Base-by-base conservation (phyloP, 2,329 filamentous ascomycete species). In the Botryotinia calthae region DNA sequence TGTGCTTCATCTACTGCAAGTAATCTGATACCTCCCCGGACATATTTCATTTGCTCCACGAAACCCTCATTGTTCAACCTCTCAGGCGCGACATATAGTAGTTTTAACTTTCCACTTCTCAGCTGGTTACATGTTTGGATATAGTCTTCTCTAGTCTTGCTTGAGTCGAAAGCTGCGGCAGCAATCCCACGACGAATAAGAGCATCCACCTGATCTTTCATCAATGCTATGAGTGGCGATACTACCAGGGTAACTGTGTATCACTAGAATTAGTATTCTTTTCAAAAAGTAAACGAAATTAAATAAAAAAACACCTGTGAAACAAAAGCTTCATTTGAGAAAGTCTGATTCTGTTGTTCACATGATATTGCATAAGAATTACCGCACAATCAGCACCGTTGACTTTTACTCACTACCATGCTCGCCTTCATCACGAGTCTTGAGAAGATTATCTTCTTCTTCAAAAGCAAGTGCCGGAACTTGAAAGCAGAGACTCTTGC, bases 131-230 rank as follows among this genome's bases (percentile, higher is more conserved):
- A 84, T 0, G 83, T 84, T 28, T 81, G 71, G 1, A 83, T 73
- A 68, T 82, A 81, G 65, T 83, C 77, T 34, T 84, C 81, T 70
- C 81, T 78, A 3, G 78, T 84, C 76, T 88, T 89, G 7, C 84
- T 87, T 0, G 87, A 90, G 76, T 90, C 87, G 18, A 89, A 80
- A 10, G 84, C 85, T 3, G 87, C 87, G 14, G 87, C 88, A 16
- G 83, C 77, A 16, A 90, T 84, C 0, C 85, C 85, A 42, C 84
- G 83, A 16, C 82, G 82, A 64, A 83, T 81, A 31, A 90, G 81
- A 1, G 85, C 84, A 75, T 89, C 87, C 0, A 88, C 86, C 75
- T 90, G 88, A 74, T 89, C 87, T 76, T 89, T 89, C 87, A 89
- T 89, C 70, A 89, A 77, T 2, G 86, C 86, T 69, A 89, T 86